Evolutionary conservation across 1,284 basidiomycete species (phyloP), one percentile per base, ranked within the genome.

Genomic region (Cerrena zonata): DNA sequence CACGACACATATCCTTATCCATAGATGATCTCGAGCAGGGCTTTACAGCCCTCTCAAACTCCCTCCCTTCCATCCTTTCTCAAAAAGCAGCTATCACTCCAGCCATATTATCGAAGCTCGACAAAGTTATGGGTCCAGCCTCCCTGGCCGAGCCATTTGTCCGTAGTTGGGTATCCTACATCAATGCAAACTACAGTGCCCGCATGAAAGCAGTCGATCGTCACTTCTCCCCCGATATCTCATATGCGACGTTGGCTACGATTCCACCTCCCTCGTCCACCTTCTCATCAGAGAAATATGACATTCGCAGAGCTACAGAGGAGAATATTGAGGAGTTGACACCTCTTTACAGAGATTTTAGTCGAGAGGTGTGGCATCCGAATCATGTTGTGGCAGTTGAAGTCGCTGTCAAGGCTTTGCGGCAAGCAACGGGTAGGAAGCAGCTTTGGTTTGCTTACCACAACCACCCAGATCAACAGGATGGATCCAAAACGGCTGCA

Each of bases 231-330:
- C 50, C 48, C 21, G 50, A 51, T 12, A 46, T 52, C 3, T 55
- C 55, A 36, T 60, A 57, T 45, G 61, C 59, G 3, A 61, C 57
- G 5, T 50, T 42, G 1, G 40, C 50, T 1, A 58, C 57, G 13
- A 19, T 60, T 2, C 53, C 54, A 4, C 48, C 54, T 1, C 53
- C 51, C 2, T 50, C 53, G 0, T 11, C 51, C 11, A 27, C 53
- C 0, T 27, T 50, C 26, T 24, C 50, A 1, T 30, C 19, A 18
- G 30, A 34, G 30, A 34, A 34, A 15, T 47, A 51, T 27, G 21
- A 37, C 7, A 47, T 61, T 18, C 48, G 52, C 4, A 47, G 45
- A 2, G 56, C 55, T n/a, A 40, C 15, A 1, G 22, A 34, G 5
- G 48, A 50, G 4, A 57, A 62, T 25, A 53, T 55, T n/a, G 54